Percentiles rank a stretch among this genome's conserved stretches.
phyloP scores from a whole-genome alignment of 768 basidiomycete species.

The Boletus sp. region DNA sequence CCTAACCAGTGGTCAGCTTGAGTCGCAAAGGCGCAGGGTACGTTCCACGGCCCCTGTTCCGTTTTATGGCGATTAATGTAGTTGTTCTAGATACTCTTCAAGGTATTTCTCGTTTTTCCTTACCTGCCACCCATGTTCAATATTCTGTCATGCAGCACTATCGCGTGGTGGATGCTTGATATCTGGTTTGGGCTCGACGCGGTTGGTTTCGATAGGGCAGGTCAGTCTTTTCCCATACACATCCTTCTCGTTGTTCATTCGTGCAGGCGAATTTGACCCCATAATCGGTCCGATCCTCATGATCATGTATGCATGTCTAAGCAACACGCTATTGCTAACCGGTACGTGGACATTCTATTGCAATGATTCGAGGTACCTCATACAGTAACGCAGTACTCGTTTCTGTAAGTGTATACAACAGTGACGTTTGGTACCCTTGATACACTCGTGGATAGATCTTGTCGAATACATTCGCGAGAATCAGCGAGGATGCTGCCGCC shows the following conservation, averaged over 20 bases:
- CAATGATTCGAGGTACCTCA: background rate
- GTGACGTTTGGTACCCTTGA: background rate
- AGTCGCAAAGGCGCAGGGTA: slow-evolving; percentile 61
- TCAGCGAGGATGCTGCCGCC: slow-evolving; percentile 90
- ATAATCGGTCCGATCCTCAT: slow-evolving; percentile 90
- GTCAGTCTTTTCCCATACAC: slow-evolving; percentile 43
- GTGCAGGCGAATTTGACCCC: slow-evolving; percentile 72
- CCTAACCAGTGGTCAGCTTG: slow-evolving; percentile 42
- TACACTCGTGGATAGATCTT: slow-evolving; percentile 61
- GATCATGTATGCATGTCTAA: slow-evolving; percentile 88
- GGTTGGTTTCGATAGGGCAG: slow-evolving; percentile 77
- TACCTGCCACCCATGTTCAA: background rate
- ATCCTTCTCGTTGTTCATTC: slow-evolving; percentile 2
- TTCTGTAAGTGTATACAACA: slow-evolving; percentile 49
- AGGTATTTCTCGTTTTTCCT: slow-evolving; percentile 31
- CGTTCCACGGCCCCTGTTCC: slow-evolving; percentile 16
- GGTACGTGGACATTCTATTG: slow-evolving; percentile 43
- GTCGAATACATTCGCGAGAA: slow-evolving; percentile 91
- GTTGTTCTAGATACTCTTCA: slow-evolving; percentile 28
- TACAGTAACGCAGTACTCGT: slow-evolving; percentile 58
- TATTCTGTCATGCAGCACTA: slow-evolving; percentile 41
- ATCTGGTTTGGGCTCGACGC: slow-evolving; percentile 96
- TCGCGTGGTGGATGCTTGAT: slow-evolving; percentile 95
- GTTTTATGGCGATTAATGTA: slow-evolving; percentile 5
- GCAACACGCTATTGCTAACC: slow-evolving; percentile 89